These are phyloP conservation scores for Orbilia javanica DNA, from an alignment of 2,329 filamentous ascomycete species.

Conservation along the genomic window DNA sequence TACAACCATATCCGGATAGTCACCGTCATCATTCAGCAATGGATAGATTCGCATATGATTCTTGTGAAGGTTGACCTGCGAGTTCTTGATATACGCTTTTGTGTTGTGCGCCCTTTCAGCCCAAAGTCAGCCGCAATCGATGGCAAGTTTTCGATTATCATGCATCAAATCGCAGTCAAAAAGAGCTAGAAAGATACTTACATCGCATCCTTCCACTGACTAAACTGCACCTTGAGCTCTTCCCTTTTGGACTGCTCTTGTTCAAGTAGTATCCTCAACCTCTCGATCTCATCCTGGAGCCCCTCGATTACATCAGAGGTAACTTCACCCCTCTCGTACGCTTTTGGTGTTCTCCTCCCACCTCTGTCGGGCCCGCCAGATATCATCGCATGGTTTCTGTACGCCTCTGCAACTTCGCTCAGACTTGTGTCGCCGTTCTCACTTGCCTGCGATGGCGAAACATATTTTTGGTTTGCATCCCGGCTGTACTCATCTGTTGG, in stretches of 20 bases:
- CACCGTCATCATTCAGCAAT: conserved; percentile 49
- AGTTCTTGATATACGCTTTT: conserved; percentile 57
- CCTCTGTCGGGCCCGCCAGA: conserved; percentile 7
- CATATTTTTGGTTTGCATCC: conserved; percentile 11
- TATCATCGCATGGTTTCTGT: conserved; percentile 53
- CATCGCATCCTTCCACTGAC: conserved; percentile 47
- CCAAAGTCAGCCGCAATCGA: conserved; percentile 1
- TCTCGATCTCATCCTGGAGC: conserved; percentile 53
- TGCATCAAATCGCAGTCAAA: background rate
- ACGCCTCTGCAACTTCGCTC: conserved; percentile 53
- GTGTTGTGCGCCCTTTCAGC: conserved; percentile 56
- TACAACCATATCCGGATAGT: conserved; percentile 50
- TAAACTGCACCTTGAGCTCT: conserved; percentile 41
- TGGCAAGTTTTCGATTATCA: background rate
- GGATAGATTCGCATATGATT: conserved; percentile 57
- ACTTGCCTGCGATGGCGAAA: conserved; percentile 47
- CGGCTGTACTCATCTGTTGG: conserved; percentile 22
- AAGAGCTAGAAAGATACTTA: conserved; percentile 24
- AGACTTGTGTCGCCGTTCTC: conserved; percentile 46
- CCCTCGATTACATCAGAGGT: conserved; percentile 55
- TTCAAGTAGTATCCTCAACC: conserved; percentile 39
- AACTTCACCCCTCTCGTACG: conserved; percentile 55
- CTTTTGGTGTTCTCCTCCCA: conserved; percentile 47
- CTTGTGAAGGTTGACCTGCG: conserved; percentile 54
- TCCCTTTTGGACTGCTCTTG: conserved; percentile 45